Base-by-base conservation (phyloP, 306 rosid genomes). In the Cucurbita maxima region DNA sequence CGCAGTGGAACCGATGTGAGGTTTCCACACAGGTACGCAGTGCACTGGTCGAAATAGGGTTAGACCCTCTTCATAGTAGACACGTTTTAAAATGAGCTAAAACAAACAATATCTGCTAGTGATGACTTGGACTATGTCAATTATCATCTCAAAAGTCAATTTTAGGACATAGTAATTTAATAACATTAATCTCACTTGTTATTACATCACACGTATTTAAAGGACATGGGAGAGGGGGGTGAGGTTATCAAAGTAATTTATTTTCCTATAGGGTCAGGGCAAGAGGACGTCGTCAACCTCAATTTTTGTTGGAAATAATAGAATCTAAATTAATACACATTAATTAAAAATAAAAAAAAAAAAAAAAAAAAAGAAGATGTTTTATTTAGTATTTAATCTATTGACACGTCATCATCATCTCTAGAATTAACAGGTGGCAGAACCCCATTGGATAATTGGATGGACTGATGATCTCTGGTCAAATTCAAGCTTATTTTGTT, bases 401-500 rank as follows among this genome's bases (percentile, higher is more conserved):
- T 47, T 43, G 40, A 67, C 55, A 67, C 72, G 7, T 45, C 53
- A 12, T 45, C 53, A 45, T 43, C 38, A 43, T 63, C 71, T 40
- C 72, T 67, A 19, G 55, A 68, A 68, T 68, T 68, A 66, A 68
- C 56, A 44, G 40, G 20, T 44, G 73, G 40, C 55, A 45, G 40
- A 67, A 45, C 6, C 73, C 73, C 58, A 69, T 69, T 69, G 74
- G 74, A 25, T 2, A 11, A 14, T 48, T 13, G 37, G 44, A n/a
- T 52, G 34, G 62, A 67, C n/a, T 43, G 37, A 40, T 73, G 54
- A 73, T 73, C 55, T 58, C 72, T 19, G 8, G 16, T 66, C 16
- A 57, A 81, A 73, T 40, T 74, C 44, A 74, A 79, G 66, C 78
- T 83, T 94, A 76, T 79, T 87, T 76, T 81, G 79, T 74, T 83